Conservation (phyloP, 2,329 filamentous ascomycete genomes). For the Gnomoniopsis sp. region DNA sequence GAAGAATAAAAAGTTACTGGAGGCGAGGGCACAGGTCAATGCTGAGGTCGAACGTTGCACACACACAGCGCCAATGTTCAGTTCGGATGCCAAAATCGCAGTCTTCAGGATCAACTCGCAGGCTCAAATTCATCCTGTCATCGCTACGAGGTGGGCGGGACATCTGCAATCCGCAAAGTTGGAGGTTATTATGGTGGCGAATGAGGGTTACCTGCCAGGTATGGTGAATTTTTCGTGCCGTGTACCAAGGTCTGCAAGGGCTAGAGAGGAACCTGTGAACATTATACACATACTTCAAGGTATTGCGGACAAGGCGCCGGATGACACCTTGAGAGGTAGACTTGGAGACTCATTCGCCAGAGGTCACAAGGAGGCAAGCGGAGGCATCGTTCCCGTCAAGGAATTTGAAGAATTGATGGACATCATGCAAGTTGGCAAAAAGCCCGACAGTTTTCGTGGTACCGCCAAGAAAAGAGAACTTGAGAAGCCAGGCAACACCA, state of each 20-base stretch:
- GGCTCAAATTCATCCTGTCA: conserved; percentile 64
- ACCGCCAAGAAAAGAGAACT: conserved; percentile 24
- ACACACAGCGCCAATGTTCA: conserved; percentile 62
- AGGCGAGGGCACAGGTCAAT: conserved; percentile 56
- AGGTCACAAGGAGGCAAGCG: conserved; percentile 66
- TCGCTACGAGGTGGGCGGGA: conserved; percentile 65
- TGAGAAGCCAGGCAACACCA: conserved; percentile 49
- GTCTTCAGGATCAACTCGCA: conserved; percentile 58
- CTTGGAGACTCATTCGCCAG: conserved; percentile 62
- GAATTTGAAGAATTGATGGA: conserved; percentile 65
- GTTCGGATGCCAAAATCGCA: conserved; percentile 57
- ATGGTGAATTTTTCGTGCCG: conserved; percentile 68
- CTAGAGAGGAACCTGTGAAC: conserved; percentile 53
- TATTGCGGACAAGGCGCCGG: conserved; percentile 42
- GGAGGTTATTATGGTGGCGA: conserved; percentile 64
- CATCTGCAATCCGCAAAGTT: conserved; percentile 55
- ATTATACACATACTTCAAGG: conserved; percentile 57
- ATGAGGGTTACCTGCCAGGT: conserved; percentile 60
- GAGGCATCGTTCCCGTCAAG: conserved; percentile 56
- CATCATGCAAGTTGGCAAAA: conserved; percentile 57
- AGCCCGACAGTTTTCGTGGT: conserved; percentile 30
- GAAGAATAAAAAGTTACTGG: conserved; percentile 43
- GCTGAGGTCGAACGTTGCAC: conserved; percentile 59
- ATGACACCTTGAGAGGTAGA: conserved; percentile 38
- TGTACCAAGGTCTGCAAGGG: conserved; percentile 53